Percentiles rank a stretch among this genome's conserved stretches.
These are phyloP conservation scores for Rhizopogon roseolus DNA, from an alignment of 768 basidiomycete genomes.

Conservation along the genomic window DNA sequence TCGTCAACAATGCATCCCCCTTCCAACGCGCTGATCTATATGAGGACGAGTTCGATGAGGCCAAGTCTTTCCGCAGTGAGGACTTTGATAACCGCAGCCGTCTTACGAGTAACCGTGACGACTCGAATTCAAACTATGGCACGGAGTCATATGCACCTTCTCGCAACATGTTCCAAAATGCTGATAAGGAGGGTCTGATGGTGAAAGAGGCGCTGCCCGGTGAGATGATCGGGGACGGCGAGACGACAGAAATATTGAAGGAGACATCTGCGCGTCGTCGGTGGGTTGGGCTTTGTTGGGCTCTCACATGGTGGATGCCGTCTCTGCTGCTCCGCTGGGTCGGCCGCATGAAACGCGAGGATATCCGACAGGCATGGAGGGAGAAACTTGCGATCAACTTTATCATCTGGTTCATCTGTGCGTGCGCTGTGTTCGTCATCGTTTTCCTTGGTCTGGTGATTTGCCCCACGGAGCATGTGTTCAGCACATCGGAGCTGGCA, in stretches of 20 bases:
- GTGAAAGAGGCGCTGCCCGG: constrained; percentile 85
- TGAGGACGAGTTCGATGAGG: constrained; percentile 76
- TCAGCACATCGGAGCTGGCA: constrained; percentile 69
- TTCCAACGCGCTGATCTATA: constrained; percentile 76
- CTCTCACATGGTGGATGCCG: constrained; percentile 92
- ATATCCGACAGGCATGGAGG: constrained; percentile 94
- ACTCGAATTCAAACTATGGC: constrained; percentile 76
- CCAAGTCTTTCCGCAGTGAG: constrained; percentile 66
- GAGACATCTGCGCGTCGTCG: constrained; percentile 75
- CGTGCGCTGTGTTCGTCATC: constrained; percentile 88
- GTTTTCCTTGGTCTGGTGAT: constrained; percentile 83
- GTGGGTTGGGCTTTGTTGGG: constrained; percentile 87
- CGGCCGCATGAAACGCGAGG: constrained; percentile 92
- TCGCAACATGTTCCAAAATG: constrained; percentile 90
- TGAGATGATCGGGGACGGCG: constrained; percentile 82
- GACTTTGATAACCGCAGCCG: constrained; percentile 79
- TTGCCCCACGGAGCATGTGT: constrained; percentile 94
- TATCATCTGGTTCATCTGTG: constrained; percentile 93
- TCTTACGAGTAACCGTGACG: constrained; percentile 73
- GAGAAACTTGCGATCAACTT: constrained; percentile 95
- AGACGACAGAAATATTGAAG: constrained; percentile 83
- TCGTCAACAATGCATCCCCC: constrained; percentile 78
- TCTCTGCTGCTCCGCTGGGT: constrained; percentile 59
- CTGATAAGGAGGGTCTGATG: constrained; percentile 63
- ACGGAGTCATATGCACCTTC: constrained; percentile 94